Conservation (phyloP, 345 rosid species). For the Eutrema yunnanense region DNA sequence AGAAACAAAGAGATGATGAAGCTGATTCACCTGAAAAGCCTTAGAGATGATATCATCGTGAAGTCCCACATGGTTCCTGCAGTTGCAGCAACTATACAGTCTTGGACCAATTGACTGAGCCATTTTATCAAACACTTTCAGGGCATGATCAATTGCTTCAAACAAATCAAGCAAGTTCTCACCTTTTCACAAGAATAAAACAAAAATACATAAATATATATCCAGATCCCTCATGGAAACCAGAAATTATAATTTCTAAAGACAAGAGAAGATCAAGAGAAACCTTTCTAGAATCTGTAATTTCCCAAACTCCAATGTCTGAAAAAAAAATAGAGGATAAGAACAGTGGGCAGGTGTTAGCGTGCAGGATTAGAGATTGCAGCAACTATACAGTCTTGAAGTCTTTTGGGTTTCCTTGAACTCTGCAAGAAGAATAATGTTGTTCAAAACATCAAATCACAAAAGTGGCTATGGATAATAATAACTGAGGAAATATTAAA, state of each 20-base stretch:
- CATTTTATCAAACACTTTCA: slow-evolving; percentile 39
- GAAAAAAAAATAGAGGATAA: slow-evolving; percentile 17
- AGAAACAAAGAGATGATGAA: neutral
- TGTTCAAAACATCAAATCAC: no score
- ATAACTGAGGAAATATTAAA: no score
- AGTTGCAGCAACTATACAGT: slow-evolving; percentile 78
- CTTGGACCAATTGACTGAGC: slow-evolving; percentile 69
- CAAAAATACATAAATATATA: neutral
- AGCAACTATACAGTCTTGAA: no score
- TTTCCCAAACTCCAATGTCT: slow-evolving; percentile 10
- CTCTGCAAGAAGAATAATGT: no score
- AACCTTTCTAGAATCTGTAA: slow-evolving; percentile 13
- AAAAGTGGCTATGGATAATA: no score
- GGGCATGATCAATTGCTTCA: slow-evolving; percentile 18
- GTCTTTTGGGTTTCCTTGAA: no score
- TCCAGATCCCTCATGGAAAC: neutral
- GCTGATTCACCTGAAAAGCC: slow-evolving; percentile 76
- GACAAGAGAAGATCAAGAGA: neutral
- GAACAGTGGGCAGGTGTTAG: slow-evolving; percentile 29
- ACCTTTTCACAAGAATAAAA: slow-evolving; percentile 14
- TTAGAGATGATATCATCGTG: slow-evolving; percentile 90
- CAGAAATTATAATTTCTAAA: neutral
- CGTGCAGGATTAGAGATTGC: slow-evolving; percentile 44
- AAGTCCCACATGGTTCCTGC: slow-evolving; percentile 73
- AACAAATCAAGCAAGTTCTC: slow-evolving; percentile 1